A percentile compares a stretch with the other conserved stretches of the same genome.
Evolutionary conservation across 768 basidiomycete genomes (phyloP).

Genomic region (Auricularia sp.): DNA sequence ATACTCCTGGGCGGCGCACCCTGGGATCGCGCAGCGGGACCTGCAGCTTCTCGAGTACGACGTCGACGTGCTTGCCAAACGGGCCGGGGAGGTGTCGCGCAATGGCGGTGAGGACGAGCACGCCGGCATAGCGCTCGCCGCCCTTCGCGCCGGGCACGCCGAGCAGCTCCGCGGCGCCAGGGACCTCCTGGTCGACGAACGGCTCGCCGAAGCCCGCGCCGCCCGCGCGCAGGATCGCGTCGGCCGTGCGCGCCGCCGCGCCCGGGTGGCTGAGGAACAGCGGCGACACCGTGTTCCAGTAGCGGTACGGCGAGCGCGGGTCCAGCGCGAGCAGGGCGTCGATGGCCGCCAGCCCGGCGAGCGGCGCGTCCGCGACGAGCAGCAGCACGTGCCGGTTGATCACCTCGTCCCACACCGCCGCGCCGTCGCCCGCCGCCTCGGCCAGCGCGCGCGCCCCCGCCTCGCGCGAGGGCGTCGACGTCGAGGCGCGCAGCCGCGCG

Average conservation of each 20-base stretch:
- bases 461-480: no score
- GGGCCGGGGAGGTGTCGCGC: constrained; percentile 80
- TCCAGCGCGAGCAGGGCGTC: constrained; percentile 72
- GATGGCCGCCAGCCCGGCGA: no score
- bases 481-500: no score
- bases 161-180: constrained; percentile 1
- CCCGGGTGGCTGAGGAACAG: constrained; percentile 57
- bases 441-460: no score
- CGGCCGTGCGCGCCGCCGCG: constrained; percentile 84
- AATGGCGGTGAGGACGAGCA: constrained; percentile 87
- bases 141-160: constrained; percentile 57
- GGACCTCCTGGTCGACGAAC: constrained; percentile 82
- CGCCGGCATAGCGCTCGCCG: constrained; percentile 82
- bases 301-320: constrained; percentile 12
- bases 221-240: constrained; percentile 74
- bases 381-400: no score
- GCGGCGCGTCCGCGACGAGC: no score
- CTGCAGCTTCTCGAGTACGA: constrained; percentile 89
- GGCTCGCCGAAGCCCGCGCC: constrained; percentile 77
- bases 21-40: constrained; percentile 85
- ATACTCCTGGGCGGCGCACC: neutral
- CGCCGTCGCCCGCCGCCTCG: no score
- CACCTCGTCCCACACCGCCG: no score
- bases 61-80: constrained; percentile 79
- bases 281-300: neutral